These are phyloP conservation scores for Spirogloea muscicola DNA, from an alignment of 139 green algal species.

Conservation along the genomic window DNA sequence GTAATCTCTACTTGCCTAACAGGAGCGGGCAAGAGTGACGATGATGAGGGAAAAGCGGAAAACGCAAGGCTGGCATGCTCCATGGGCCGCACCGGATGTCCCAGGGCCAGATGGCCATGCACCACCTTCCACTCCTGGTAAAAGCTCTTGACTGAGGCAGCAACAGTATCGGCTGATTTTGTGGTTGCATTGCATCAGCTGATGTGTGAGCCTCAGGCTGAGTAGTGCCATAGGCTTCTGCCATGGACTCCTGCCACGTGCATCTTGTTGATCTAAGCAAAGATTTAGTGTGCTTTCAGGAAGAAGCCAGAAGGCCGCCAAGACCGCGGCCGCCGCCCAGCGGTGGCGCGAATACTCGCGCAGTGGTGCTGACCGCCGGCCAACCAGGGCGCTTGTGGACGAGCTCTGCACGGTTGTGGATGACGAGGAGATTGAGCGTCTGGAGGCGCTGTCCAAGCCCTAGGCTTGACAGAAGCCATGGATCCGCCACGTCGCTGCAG, in stretches of 20 bases:
- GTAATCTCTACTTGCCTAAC: too few species aligned
- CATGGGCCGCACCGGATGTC: not conserved
- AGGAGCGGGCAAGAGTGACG: too few species aligned
- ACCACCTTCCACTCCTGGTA: not conserved
- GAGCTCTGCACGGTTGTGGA: too few species aligned
- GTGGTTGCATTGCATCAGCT: not conserved
- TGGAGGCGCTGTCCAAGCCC: too few species aligned
- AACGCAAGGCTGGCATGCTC: conserved; percentile 12
- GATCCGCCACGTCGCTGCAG: too few species aligned
- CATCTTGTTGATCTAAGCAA: not conserved
- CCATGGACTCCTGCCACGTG: not conserved
- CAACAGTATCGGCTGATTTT: not conserved
- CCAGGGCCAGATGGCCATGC: too few species aligned
- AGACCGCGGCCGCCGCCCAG: conserved; percentile 18
- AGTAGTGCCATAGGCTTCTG: not conserved
- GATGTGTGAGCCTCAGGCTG: not conserved
- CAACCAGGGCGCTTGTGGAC: too few species aligned
- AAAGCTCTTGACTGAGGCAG: not conserved
- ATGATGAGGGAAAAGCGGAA: conserved; percentile 41
- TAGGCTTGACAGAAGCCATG: too few species aligned
- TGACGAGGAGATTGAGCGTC: too few species aligned
- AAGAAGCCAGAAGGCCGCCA: conserved; percentile 23
- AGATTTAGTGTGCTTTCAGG: not conserved
- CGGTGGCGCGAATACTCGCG: conserved; percentile 35
- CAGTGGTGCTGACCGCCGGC: conserved; percentile 12